Percentiles rank a stretch among this genome's conserved stretches.
Conservation (phyloP, 192 early-diverging fungal genomes). For the Backusella australiensis region DNA sequence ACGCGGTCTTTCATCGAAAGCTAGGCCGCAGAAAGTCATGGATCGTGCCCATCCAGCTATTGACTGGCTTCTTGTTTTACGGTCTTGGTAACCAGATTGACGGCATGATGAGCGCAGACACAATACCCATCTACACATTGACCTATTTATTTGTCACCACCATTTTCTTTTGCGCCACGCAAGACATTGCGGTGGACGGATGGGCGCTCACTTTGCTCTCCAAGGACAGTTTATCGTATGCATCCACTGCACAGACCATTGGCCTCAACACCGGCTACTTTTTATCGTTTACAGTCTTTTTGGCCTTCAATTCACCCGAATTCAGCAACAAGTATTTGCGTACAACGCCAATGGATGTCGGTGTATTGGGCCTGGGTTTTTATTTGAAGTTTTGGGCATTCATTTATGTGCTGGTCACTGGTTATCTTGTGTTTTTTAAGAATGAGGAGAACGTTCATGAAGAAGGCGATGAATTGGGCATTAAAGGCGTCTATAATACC, state of each 20-base stretch:
- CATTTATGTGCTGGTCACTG: slow-evolving; percentile 84
- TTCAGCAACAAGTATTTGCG: slow-evolving; percentile 94
- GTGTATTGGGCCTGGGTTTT: slow-evolving; percentile 76
- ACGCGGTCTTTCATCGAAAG: slow-evolving; percentile 77
- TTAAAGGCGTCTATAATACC: slow-evolving; percentile 79
- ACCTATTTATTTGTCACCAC: slow-evolving; percentile 78
- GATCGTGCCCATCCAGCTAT: slow-evolving; percentile 97
- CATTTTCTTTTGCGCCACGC: slow-evolving; percentile 95
- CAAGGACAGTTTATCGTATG: slow-evolving; percentile 89
- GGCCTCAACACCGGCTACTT: slow-evolving; percentile 97
- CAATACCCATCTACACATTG: slow-evolving; percentile 64
- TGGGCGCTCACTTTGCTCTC: slow-evolving; percentile 94
- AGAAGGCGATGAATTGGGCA: slow-evolving; percentile 59
- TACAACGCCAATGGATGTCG: slow-evolving; percentile 59
- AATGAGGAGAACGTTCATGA: slow-evolving; percentile 49
- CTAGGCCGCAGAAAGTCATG: slow-evolving; percentile 94
- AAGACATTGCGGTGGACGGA: slow-evolving; percentile 78
- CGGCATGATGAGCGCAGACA: slow-evolving; percentile 38
- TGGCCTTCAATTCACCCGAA: slow-evolving; percentile 92
- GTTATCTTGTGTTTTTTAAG: slow-evolving; percentile 79
- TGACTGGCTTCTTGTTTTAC: slow-evolving; percentile 76
- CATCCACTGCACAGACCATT: slow-evolving; percentile 94
- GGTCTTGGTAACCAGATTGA: slow-evolving; percentile 83
- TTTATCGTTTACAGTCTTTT: slow-evolving; percentile 93
- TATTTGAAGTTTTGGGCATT: slow-evolving; percentile 96